Base-by-base conservation (phyloP, 2,329 filamentous ascomycete genomes). In the Scedosporium apiospermum region DNA sequence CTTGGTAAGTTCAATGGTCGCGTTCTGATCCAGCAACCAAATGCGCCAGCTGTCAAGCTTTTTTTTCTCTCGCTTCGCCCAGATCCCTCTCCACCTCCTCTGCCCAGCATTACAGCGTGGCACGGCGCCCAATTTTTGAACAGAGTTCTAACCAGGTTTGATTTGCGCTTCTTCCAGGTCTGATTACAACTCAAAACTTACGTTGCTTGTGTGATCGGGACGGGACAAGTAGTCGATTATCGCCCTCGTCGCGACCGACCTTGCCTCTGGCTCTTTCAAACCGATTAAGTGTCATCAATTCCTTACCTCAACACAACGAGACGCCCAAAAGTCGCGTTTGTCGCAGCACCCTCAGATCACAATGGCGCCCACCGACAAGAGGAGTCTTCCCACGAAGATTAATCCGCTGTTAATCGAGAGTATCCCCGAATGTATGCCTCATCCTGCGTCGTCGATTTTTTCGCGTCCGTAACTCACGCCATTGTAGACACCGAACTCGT, bases 401-500 rank as follows among this genome's bases (percentile, higher is more conserved):
- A 89, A 89, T 72, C 84, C 83, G 66, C 77, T 88, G 64, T 80
- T 89, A 72, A 79, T 81, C 41, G 81, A 84, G 62, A 80, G 85
- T 67, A 78, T 86, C 64, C 86, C 86, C 46, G 63, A 63, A 49
- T 63, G 67, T 68, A 67, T 55, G 63, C 61, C 61, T 21, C 49
- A 53, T 12, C 44, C 23, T 55, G 7, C 18, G 26, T 53, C 59
- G 46, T 46, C 53, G 30, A 30, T n/a, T 7, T 30, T 58, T 57
- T 38, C 55, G 27, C 55, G 14, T 38, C 27, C 51, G 41, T 23
- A 55, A 30, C 57, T 65, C 42, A 55, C 62, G 6, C 21, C 59
- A 62, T 62, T 63, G 61, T 70, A 92, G 89, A 89, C 74, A 73
- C 81, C 65, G 88, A 91, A 65, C 86, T 97, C 63, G 85, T 97